Base-by-base conservation (phyloP, 331 rosid genomes). In the Pyracantha coccinea region DNA sequence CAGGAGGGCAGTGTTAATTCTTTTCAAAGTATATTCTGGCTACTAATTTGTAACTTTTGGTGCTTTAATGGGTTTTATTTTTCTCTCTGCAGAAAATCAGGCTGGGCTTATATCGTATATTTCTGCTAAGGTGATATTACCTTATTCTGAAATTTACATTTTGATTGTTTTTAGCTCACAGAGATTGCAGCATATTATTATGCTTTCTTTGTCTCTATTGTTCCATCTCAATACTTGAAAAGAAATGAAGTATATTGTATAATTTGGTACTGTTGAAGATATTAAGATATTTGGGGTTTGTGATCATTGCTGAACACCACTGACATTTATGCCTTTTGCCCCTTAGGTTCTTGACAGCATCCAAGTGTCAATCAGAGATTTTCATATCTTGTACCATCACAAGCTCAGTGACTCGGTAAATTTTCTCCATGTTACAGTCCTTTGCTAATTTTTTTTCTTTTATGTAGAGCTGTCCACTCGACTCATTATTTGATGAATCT, bases 341-440 rank as follows among this genome's bases (percentile, higher is more conserved):
- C 32, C 69, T 3, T 31, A 94, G 97, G 83, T 89, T 83, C 86
- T 94, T 83, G 99, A 94, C 86, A 92, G 85, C 89, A 94, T 94
- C 77, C 97, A 92, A 89, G 92, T 94, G 66, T 89, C 93, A 77
- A 83, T 94, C 60, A 82, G 91, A 71, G 88, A 87, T 74, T 85
- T 94, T 83, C 97, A 94, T 64, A 74, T 94, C 66, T 52, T 86
- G 81, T 90, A 86, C 81, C 80, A 66, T 71, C 97, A 94, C 73
- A 68, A 25, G 41, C 86, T 75, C 73, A 84, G 77, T 73, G 91
- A 83, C 77, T 75, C 75, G 72, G 99, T 94, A 87, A 82, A 82
- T 78, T 69, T 61, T 55, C 23, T 63, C 44, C 41, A 29, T 31
- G 6, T 63, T 17, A 17, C 10, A 57, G 62, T 15, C 69, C 57